Evolutionary conservation across 805 yeast genomes (phyloP).

Genomic region (Metschnikowia lunata): DNA sequence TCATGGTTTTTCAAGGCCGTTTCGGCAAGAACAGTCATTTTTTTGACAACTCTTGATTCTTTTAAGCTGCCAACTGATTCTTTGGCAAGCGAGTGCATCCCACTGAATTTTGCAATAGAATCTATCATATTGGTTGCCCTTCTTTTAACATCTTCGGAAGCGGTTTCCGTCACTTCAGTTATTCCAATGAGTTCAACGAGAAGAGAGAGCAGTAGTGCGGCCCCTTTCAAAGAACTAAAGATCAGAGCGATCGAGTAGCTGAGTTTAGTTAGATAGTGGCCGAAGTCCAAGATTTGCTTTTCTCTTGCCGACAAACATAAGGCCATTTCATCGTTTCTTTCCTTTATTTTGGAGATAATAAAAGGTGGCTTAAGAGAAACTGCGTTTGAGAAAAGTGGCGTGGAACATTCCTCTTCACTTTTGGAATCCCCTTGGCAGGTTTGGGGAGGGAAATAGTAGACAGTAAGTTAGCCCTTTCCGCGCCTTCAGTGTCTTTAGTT

Average conservation of each 20-base stretch:
- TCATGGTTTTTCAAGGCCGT: not conserved
- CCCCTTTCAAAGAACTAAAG: not conserved
- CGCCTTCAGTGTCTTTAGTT: too few relatives aligned
- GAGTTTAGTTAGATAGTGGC: not conserved
- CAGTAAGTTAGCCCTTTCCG: too few relatives aligned
- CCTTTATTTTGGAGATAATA: too few relatives aligned
- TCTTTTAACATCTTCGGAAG: not conserved
- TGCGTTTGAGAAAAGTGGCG: too few relatives aligned
- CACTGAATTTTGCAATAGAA: not conserved
- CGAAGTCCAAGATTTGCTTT: not conserved
- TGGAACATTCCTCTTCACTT: too few relatives aligned
- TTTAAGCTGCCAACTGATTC: not conserved
- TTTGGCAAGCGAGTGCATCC: not conserved
- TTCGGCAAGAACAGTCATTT: not conserved
- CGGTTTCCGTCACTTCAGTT: not conserved
- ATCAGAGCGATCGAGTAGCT: not conserved
- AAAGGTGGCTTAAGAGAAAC: too few relatives aligned
- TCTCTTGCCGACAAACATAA: not conserved
- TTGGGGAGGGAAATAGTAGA: too few relatives aligned
- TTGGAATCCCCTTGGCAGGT: too few relatives aligned
- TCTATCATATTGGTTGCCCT: not conserved
- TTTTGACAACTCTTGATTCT: too few relatives aligned
- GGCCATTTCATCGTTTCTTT: too few relatives aligned
- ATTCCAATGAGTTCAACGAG: not conserved
- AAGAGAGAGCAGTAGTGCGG: not conserved